Evolutionary conservation across 2,329 filamentous ascomycete species (phyloP).

Genomic region (Cyphellophora attinorum): DNA sequence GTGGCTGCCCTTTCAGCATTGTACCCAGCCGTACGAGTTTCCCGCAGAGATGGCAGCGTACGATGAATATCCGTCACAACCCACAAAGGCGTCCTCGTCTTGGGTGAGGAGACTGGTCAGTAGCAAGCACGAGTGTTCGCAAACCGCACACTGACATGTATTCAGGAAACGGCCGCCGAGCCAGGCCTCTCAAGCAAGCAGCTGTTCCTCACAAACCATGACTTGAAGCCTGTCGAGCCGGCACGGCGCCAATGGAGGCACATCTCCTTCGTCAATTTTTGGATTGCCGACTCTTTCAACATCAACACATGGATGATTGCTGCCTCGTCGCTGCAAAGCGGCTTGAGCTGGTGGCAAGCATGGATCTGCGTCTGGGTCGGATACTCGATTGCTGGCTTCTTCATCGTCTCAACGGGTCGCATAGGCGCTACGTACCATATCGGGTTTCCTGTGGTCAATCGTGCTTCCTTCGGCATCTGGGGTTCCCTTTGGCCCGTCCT

Average conservation of each 20-base stretch:
- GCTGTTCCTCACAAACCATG: conserved; percentile 40
- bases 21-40: too few relatives aligned
- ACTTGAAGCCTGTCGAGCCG: conserved; percentile 31
- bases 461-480: conserved; percentile 27
- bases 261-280: conserved; percentile 29
- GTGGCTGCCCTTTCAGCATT: too few relatives aligned
- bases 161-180: conserved; percentile 58
- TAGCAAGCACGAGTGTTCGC: too few relatives aligned
- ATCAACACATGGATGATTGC: conserved; percentile 30
- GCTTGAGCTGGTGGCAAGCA: conserved; percentile 33
- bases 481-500: conserved; percentile 74
- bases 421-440: conserved; percentile 34
- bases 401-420: conserved; percentile 27
- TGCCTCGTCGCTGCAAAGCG: conserved; percentile 27
- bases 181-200: conserved; percentile 53
- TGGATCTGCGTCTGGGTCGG: conserved; percentile 31
- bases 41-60: too few relatives aligned
- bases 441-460: conserved; percentile 32
- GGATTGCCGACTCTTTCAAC: conserved; percentile 30
- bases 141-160: too few relatives aligned
- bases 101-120: too few relatives aligned
- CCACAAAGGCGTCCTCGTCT: too few relatives aligned
- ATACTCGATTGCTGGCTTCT: conserved; percentile 26
- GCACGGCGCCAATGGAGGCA: conserved; percentile 27
- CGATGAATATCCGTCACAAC: too few relatives aligned